These are phyloP conservation scores for Drosera capensis DNA, from an alignment of 148 eudicot species.

Conservation along the genomic window DNA sequence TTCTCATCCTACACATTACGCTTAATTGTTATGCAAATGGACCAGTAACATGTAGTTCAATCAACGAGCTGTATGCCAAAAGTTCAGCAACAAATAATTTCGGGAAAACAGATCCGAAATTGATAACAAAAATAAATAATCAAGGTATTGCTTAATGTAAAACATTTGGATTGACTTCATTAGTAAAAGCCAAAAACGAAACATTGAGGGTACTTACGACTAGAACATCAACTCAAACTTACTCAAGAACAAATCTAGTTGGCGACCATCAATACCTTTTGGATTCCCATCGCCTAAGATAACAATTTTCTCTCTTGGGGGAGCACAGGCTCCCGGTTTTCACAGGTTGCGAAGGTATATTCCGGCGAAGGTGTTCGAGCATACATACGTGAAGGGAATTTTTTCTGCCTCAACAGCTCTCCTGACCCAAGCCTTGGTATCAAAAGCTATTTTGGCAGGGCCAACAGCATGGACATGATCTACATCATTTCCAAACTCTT, in stretches of 20 bases:
- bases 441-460: background rate
- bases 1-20: too few species aligned
- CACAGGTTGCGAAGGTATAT: background rate
- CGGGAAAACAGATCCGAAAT: too few species aligned
- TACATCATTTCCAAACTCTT: background rate
- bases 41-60: too few species aligned
- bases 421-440: background rate
- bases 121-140: too few species aligned
- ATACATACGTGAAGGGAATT: background rate
- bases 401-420: background rate
- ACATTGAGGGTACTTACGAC: background rate
- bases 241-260: background rate
- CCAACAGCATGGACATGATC: background rate
- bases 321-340: background rate
- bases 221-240: background rate
- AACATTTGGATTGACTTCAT: too few species aligned
- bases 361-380: background rate
- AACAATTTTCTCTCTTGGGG: background rate
- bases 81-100: too few species aligned
- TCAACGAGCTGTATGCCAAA: too few species aligned
- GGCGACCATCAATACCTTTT: background rate
- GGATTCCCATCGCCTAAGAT: background rate
- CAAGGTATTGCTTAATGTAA: too few species aligned
- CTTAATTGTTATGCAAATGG: too few species aligned
- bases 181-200: background rate